These are phyloP conservation scores for Sarocladium oryzae DNA, from an alignment of 2,329 filamentous ascomycete genomes.

Conservation along the genomic window DNA sequence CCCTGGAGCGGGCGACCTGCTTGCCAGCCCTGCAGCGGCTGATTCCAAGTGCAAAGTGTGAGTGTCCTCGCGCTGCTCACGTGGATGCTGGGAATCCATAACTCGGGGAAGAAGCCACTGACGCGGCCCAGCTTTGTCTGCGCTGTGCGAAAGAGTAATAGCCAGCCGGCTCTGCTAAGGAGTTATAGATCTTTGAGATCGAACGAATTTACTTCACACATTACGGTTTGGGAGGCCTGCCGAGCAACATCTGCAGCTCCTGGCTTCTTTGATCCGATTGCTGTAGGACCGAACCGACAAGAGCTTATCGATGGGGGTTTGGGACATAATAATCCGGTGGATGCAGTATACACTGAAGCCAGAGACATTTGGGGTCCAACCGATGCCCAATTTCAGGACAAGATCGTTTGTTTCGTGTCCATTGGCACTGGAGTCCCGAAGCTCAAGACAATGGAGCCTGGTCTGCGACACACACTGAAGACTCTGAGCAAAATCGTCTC, in stretches of 20 bases:
- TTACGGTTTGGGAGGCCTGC: constrained; percentile 29
- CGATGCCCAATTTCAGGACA: constrained; percentile 18
- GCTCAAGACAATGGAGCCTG: constrained; percentile 18
- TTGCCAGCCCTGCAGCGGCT: not conserved
- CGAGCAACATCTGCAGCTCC: constrained; percentile 30
- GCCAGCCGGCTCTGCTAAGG: constrained; percentile 23
- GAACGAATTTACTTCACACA: not conserved
- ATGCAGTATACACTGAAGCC: constrained; percentile 32
- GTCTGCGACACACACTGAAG: constrained; percentile 4
- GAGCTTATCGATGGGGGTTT: constrained; percentile 33
- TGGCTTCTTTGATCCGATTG: constrained; percentile 25
- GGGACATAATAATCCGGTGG: constrained; percentile 37
- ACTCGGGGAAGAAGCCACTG: no score
- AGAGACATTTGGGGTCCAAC: constrained; percentile 24
- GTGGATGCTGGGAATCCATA: no score
- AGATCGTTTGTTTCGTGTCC: constrained; percentile 30
- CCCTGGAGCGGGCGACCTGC: not conserved
- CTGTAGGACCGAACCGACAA: constrained; percentile 21
- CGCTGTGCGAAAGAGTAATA: constrained; percentile 25
- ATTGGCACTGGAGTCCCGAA: constrained; percentile 31
- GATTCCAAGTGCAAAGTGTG: constrained; percentile 8
- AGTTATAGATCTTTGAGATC: constrained; percentile 21
- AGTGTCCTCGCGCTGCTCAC: not conserved
- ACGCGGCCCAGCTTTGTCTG: not conserved
- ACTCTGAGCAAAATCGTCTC: constrained; percentile 23